Base-by-base conservation (phyloP, 202 grass and related monocot species). In the Cymbopogon flexuosus region DNA sequence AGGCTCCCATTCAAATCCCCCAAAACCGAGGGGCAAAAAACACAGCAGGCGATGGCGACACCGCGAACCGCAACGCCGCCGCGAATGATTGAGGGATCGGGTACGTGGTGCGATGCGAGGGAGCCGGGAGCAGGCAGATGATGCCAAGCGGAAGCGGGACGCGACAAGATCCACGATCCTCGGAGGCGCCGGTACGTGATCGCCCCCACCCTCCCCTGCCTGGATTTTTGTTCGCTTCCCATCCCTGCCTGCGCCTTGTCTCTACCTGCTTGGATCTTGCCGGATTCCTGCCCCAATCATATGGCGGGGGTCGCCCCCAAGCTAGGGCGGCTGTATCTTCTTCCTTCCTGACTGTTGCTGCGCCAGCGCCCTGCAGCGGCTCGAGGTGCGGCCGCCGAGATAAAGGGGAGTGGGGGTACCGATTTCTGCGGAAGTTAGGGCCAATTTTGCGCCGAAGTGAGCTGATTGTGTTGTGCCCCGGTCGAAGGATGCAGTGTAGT, bases 131-230 rank as follows among this genome's bases (percentile, higher is more conserved):
- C 16, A 62, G 36, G 36, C 36, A 43, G 76, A 70, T 76, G 81
- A 64, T 71, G 81, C 68, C 81, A 75, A 68, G 0, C 49, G 76
- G 39, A 79, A 62, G 86, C 79, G 86, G 76, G 81, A 62, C 70
- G 62, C 76, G 86, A 80, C 86, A 88, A 70, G 86, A 80, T 88
- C 81, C 86, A 88, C 83, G 86, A 88, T 88, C 81, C 70, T 75
- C 68, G 86, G 81, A 88, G 76, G 62, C n/a, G 72, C 24, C 22
- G 81, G 81, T 88, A 84, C 81, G 11, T 40, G 46, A 37, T 65
- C 62, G 77, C 75, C 41, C 51, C 63, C 60, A 6, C 14, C 45
- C 14, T 56, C 70, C 81, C 76, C 86, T 52, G 70, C 86, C 76
- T 88, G 70, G 76, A 84, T 64, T 80, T 88, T 88, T 84, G 81